Base-by-base conservation (phyloP, 106 monocot species). In the Acanthochlamys bracteata region DNA sequence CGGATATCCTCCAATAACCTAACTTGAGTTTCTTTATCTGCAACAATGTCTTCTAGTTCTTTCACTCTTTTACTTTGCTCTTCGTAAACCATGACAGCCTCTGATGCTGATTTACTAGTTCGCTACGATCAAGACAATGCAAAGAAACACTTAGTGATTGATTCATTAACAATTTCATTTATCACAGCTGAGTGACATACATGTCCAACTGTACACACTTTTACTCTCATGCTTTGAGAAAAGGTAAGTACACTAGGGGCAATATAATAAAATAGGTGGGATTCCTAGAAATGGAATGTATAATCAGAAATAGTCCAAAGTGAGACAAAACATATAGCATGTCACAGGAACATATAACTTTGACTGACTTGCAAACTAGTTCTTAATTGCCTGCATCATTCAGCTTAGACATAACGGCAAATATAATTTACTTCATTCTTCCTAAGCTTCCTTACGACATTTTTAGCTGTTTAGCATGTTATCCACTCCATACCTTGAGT, bases 1-100 rank as follows among this genome's bases (percentile, higher is more conserved):
- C 96, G 79, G 33, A 98, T 47, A 27, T 74, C 85, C 55, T 98
- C 91, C 11, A 61, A 82, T 73, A 91, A 84, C 20, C 69, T 22
- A 52, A 91, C 83, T 69, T 81, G 80, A 51, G 41, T 33, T 55
- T 98, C 91, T 57, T 85, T 79, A 57, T 83, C 71, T 59, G 67
- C 61, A 24, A 98, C 54, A 27, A 69, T 85, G 40, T 58, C 61
- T 78, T 78, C 75, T 33, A 98, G 40, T 7, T 77, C 80, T 23
- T 67, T 55, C 13, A 91, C 51, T 17, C 43, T 65, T 25, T 46
- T 86, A 41, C 75, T 75, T 40, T 85, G 80, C 7, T 72, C 67
- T 76, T 82, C 79, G 67, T 68, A 85, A 49, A 74, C 80, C 41
- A 76, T 60, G 52, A 71, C 62, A 23, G 82, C 80, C 71, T 91